phyloP scores from a whole-genome alignment of 2,329 filamentous ascomycete species.

The Onygenales sp. region DNA sequence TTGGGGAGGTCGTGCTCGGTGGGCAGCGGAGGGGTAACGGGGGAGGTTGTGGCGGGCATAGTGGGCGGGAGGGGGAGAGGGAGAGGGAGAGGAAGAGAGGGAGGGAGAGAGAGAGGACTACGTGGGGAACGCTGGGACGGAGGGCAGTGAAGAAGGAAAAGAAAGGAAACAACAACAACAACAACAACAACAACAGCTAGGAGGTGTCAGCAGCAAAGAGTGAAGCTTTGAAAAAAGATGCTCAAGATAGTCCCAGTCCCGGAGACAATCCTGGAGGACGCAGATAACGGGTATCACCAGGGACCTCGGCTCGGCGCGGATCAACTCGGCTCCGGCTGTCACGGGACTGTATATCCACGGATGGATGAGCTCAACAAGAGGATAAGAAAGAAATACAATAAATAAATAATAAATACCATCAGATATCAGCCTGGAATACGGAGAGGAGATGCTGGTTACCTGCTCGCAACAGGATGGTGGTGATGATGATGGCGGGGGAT shows the following conservation, averaged over 20 bases:
- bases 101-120: background rate
- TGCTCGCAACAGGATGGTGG: too few relatives aligned
- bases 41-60: constrained; percentile 23
- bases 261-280: background rate
- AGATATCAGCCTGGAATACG: too few relatives aligned
- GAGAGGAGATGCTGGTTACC: too few relatives aligned
- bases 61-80: constrained; percentile 6
- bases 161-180: constrained; percentile 3
- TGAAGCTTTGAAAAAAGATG: too few relatives aligned
- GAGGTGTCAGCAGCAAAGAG: background rate
- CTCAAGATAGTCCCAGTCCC: too few relatives aligned
- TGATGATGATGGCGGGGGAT: too few relatives aligned
- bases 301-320: constrained; percentile 20
- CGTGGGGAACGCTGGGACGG: background rate
- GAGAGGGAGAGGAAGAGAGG: background rate
- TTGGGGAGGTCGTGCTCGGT: constrained; percentile 22
- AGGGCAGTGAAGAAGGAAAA: constrained; percentile 4
- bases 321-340: constrained; percentile 3
- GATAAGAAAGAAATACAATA: too few relatives aligned
- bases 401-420: too few relatives aligned
- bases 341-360: background rate
- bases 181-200: background rate
- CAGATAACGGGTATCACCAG: background rate
- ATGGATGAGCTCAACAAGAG: too few relatives aligned
- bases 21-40: constrained; percentile 20